Conservation (phyloP, 2,329 filamentous ascomycete species). For the Chaetomiaceae sp. region DNA sequence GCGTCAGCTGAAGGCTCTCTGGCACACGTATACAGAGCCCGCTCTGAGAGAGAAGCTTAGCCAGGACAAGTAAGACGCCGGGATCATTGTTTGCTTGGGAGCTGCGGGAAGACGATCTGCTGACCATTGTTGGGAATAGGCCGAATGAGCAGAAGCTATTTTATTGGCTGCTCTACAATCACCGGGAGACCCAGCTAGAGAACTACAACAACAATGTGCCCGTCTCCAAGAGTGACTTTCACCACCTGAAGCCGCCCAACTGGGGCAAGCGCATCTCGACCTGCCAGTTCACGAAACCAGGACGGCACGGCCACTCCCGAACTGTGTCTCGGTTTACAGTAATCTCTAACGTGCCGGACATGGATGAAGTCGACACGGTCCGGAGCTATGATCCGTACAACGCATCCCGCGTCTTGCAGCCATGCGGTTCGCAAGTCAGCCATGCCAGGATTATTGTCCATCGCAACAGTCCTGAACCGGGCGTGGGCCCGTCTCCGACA, state of each 20-base stretch:
- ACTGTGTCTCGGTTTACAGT: slow-evolving; percentile 59
- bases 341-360: slow-evolving; percentile 54
- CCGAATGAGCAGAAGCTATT: slow-evolving; percentile 90
- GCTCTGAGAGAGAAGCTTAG: slow-evolving; percentile 64
- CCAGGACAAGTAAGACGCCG: slow-evolving; percentile 51
- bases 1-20: slow-evolving; percentile 80
- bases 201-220: slow-evolving; percentile 75
- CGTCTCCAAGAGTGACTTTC: slow-evolving; percentile 88
- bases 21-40: slow-evolving; percentile 77
- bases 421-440: slow-evolving; percentile 43
- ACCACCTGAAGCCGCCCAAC: slow-evolving; percentile 60
- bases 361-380: slow-evolving; percentile 41
- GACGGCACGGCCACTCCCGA: slow-evolving; percentile 42
- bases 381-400: slow-evolving; percentile 81
- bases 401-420: slow-evolving; percentile 50
- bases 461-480: slow-evolving; percentile 37
- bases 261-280: slow-evolving; percentile 58
- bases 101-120: no score
- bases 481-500: slow-evolving; percentile 29
- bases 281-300: slow-evolving; percentile 49
- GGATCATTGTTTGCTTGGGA: no score
- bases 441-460: slow-evolving; percentile 66
- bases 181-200: slow-evolving; percentile 77
- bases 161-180: slow-evolving; percentile 76
- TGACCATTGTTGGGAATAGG: slow-evolving; percentile 44